Percentiles rank a stretch among this genome's conserved stretches.
phyloP scores from a whole-genome alignment of 2,329 filamentous ascomycete species.

The Allantophomopsis cytisporea region DNA sequence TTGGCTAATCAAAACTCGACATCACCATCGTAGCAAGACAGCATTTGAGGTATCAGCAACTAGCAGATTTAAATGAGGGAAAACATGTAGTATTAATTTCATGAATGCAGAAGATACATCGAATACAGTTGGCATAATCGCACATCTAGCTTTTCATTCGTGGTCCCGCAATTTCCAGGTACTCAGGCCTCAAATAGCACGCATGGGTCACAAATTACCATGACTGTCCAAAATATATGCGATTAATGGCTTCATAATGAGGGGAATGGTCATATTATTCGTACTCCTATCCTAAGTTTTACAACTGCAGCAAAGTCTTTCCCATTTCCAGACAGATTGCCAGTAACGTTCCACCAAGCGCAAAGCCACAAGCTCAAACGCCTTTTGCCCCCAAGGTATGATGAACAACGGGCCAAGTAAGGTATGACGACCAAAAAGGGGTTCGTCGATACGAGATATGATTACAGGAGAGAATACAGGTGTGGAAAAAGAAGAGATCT shows the following conservation, averaged over 20 bases:
- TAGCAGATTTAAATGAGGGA: too few species aligned
- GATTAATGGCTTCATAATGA: background rate
- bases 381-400: constrained; percentile 18
- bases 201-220: too few species aligned
- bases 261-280: constrained; percentile 30
- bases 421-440: constrained; percentile 18
- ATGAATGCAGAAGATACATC: too few species aligned
- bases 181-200: too few species aligned
- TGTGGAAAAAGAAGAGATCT: constrained; percentile 12
- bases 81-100: too few species aligned
- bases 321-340: constrained; percentile 6
- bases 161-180: too few species aligned
- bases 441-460: constrained; percentile 15
- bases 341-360: constrained; percentile 11
- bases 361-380: constrained; percentile 16
- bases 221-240: too few species aligned
- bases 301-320: constrained; percentile 13
- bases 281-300: constrained; percentile 28
- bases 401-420: constrained; percentile 9
- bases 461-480: constrained; percentile 17
- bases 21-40: too few species aligned
- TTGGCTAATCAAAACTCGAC: background rate
- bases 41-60: too few species aligned
- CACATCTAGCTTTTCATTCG: too few species aligned
- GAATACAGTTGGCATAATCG: too few species aligned